Evolutionary conservation across 2,329 filamentous ascomycete genomes (phyloP).

Genomic region (Capronia epimyces): DNA sequence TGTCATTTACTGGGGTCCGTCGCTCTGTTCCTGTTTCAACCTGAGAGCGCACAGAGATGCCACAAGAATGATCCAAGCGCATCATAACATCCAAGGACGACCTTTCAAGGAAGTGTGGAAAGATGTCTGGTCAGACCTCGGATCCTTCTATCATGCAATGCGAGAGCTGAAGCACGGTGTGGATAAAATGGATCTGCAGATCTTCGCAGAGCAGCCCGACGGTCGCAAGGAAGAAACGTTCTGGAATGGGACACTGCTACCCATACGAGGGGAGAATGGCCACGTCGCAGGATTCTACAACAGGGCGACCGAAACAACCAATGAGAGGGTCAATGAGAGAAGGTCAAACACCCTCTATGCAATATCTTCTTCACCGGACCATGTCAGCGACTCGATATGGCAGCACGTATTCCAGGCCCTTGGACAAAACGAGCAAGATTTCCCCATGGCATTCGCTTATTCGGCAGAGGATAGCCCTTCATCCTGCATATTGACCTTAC

Average conservation of each 20-base stretch:
- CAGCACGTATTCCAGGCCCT: conserved; percentile 43
- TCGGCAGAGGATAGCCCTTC: conserved; percentile 41
- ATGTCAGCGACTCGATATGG: conserved; percentile 48
- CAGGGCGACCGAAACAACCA: conserved; percentile 45
- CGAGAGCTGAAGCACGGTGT: neutral
- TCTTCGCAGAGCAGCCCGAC: conserved; percentile 25
- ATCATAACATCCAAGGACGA: conserved; percentile 7
- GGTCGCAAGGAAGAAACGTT: conserved; percentile 46
- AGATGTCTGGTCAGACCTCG: conserved; percentile 12
- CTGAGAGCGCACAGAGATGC: conserved; percentile 10
- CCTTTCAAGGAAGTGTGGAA: conserved; percentile 20
- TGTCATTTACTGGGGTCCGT: conserved; percentile 36
- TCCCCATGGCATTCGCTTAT: conserved; percentile 50
- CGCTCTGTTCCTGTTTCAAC: conserved; percentile 16
- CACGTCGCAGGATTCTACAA: conserved; percentile 46
- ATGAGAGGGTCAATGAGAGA: conserved; percentile 33
- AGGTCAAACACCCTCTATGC: conserved; percentile 43
- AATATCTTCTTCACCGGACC: conserved; percentile 42
- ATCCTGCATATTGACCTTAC: conserved; percentile 16
- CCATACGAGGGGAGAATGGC: conserved; percentile 41
- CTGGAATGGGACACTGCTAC: conserved; percentile 47
- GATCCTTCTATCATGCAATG: conserved; percentile 9
- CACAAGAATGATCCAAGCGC: conserved; percentile 2
- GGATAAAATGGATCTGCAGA: conserved; percentile 2
- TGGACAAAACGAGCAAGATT: conserved; percentile 44